Evolutionary conservation across 2,329 filamentous ascomycete species (phyloP).

Genomic region (Lachnellula willkommii): DNA sequence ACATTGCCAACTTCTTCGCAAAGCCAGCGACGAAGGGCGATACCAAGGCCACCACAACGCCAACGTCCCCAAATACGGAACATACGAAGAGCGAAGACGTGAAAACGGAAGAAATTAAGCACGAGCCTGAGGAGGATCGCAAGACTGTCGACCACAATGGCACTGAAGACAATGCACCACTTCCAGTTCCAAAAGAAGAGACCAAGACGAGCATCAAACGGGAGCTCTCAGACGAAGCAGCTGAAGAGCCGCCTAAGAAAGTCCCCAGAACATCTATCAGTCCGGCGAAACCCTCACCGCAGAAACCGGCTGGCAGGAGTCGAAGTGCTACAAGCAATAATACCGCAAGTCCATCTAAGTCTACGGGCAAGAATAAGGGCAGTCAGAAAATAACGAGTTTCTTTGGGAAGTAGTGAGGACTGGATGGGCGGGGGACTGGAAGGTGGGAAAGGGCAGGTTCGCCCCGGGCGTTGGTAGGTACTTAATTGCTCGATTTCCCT

Average conservation of each 20-base stretch:
- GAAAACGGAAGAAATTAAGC: constrained; percentile 23
- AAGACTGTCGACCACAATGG: constrained; percentile 23
- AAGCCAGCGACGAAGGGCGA: constrained; percentile 35
- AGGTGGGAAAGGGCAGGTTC: not conserved
- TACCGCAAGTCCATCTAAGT: constrained; percentile 12
- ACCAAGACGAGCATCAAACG: constrained; percentile 26
- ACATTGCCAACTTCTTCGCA: constrained; percentile 89
- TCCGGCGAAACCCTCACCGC: constrained; percentile 17
- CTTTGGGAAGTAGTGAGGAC: constrained; percentile 33
- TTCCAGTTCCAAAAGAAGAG: constrained; percentile 21
- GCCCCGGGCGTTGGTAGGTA: not conserved
- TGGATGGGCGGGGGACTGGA: not conserved
- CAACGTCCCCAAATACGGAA: not conserved
- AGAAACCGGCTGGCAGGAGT: constrained; percentile 11
- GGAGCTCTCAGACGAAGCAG: constrained; percentile 23
- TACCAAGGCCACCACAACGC: constrained; percentile 2
- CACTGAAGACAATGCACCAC: constrained; percentile 26
- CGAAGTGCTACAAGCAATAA: constrained; percentile 17
- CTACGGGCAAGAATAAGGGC: constrained; percentile 21
- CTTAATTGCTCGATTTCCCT: no score
- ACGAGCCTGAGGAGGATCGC: constrained; percentile 21
- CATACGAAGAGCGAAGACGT: constrained; percentile 1
- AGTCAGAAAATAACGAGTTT: constrained; percentile 49
- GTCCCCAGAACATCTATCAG: constrained; percentile 18
- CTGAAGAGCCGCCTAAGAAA: constrained; percentile 25